Evolutionary conservation across 306 rosid genomes (phyloP).

Genomic region (Medicago ruthenica): DNA sequence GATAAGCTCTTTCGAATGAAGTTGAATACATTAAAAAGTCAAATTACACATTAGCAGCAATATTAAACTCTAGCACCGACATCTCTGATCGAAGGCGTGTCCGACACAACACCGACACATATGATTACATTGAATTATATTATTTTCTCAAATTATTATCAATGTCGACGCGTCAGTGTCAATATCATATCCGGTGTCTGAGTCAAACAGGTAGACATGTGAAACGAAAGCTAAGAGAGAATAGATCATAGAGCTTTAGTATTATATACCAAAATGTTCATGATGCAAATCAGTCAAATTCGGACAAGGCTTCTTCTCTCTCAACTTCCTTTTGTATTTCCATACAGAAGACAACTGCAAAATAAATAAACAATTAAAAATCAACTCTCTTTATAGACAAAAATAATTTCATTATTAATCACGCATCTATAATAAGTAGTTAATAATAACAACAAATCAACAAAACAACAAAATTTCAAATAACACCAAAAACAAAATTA

Average conservation of each 20-base stretch:
- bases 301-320: slow-evolving; percentile 84
- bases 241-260: slow-evolving; percentile 8
- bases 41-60: slow-evolving; percentile 34
- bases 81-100: too few relatives aligned
- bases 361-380: slow-evolving; percentile 26
- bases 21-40: not conserved
- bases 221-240: slow-evolving; percentile 5
- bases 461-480: not conserved
- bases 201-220: not conserved
- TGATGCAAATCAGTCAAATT: slow-evolving; percentile 63
- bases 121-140: too few relatives aligned
- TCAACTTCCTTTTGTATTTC: slow-evolving; percentile 83
- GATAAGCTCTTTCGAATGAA: not conserved
- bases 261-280: slow-evolving; percentile 59
- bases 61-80: not conserved
- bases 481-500: slow-evolving; percentile 4
- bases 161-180: too few relatives aligned
- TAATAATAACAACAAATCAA: not conserved
- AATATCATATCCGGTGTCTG: too few relatives aligned
- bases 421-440: not conserved
- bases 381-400: not conserved
- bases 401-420: slow-evolving; percentile 8
- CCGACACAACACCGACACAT: too few relatives aligned
- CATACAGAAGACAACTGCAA: slow-evolving; percentile 84
- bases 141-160: too few relatives aligned